These are phyloP conservation scores for Aspergillus kassunensis DNA, from an alignment of 495 filamentous ascomycete species.

Conservation along the genomic window DNA sequence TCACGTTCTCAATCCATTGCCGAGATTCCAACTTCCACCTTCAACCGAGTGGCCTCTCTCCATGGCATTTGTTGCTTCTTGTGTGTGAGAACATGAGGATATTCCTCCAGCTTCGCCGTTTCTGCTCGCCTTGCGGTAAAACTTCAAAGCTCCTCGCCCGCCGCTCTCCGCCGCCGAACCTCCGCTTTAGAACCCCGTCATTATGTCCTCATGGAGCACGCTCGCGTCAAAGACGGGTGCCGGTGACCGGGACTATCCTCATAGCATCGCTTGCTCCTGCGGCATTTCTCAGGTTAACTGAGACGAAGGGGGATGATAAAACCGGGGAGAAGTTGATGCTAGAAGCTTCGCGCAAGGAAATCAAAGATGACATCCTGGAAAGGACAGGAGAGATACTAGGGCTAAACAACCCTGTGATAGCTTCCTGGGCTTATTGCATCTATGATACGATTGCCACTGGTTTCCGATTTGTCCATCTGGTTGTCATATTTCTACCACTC, in stretches of 20 bases:
- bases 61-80: slow-evolving; percentile 11
- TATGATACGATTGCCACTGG: slow-evolving; percentile 88
- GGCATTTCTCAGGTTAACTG: slow-evolving; percentile 70
- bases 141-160: slow-evolving; percentile 21
- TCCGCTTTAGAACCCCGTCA: slow-evolving; percentile 14
- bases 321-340: slow-evolving; percentile 85
- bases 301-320: slow-evolving; percentile 57
- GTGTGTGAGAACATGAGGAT: slow-evolving; percentile 49
- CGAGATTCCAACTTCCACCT: not conserved
- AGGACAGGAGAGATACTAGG: slow-evolving; percentile 54
- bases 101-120: slow-evolving; percentile 50
- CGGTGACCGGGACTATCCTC: slow-evolving; percentile 36
- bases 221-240: slow-evolving; percentile 24
- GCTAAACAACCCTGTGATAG: slow-evolving; percentile 48
- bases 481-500: slow-evolving; percentile 87
- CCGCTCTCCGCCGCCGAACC: not conserved
- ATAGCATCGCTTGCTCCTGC: slow-evolving; percentile 55
- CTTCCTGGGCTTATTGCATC: slow-evolving; percentile 67
- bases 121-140: slow-evolving; percentile 43
- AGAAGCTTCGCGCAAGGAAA: slow-evolving; percentile 70
- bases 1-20: not conserved
- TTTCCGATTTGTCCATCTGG: slow-evolving; percentile 76
- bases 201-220: slow-evolving; percentile 26
- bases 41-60: not conserved
- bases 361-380: slow-evolving; percentile 60